These are phyloP conservation scores for Pisolithus thermaeus DNA, from an alignment of 1,284 basidiomycete genomes.

Conservation along the genomic window DNA sequence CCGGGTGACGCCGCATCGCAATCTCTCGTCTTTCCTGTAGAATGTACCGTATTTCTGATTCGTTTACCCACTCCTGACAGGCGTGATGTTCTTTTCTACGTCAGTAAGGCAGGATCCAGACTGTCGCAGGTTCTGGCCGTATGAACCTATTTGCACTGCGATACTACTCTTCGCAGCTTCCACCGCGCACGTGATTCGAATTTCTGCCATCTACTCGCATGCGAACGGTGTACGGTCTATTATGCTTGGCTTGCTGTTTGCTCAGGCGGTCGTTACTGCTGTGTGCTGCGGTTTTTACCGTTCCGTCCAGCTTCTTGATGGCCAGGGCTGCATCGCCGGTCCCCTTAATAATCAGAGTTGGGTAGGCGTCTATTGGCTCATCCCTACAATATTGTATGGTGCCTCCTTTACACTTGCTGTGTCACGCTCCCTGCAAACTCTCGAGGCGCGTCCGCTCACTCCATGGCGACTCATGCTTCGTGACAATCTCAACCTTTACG, in stretches of 20 bases:
- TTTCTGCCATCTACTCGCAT: slow-evolving; percentile 70
- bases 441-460: slow-evolving; percentile 50
- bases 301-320: slow-evolving; percentile 59
- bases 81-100: slow-evolving; percentile 77
- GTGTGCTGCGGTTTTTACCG: slow-evolving; percentile 72
- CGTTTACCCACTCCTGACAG: slow-evolving; percentile 30
- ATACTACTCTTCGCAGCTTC: slow-evolving; percentile 67
- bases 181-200: slow-evolving; percentile 65
- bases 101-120: slow-evolving; percentile 46
- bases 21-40: neutral
- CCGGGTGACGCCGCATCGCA: neutral
- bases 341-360: slow-evolving; percentile 56
- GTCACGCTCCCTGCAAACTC: slow-evolving; percentile 55
- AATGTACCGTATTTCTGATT: slow-evolving; percentile 1
- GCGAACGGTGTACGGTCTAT: slow-evolving; percentile 45
- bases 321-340: slow-evolving; percentile 79
- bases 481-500: slow-evolving; percentile 78
- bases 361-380: slow-evolving; percentile 80
- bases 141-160: slow-evolving; percentile 78
- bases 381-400: slow-evolving; percentile 61
- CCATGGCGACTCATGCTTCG: slow-evolving; percentile 82
- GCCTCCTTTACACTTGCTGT: slow-evolving; percentile 52
- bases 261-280: slow-evolving; percentile 64
- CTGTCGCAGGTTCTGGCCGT: slow-evolving; percentile 70
- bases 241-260: slow-evolving; percentile 54